phyloP scores from a whole-genome alignment of 2,329 filamentous ascomycete species.

The Penicillium sp. region DNA sequence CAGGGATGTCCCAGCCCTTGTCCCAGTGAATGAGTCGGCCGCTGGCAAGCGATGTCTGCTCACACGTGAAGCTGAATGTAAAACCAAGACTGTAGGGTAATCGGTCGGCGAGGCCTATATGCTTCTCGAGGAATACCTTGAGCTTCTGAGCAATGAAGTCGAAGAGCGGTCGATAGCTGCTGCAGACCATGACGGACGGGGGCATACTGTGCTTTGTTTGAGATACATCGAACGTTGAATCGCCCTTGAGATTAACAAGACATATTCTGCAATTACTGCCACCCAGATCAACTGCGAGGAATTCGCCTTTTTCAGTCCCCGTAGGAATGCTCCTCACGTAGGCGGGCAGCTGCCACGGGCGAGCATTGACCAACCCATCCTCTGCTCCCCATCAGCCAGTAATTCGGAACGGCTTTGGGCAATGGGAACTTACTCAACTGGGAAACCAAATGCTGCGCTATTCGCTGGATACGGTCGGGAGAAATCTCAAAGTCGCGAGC shows the following conservation, averaged over 20 bases:
- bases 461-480: constrained; percentile 14
- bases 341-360: constrained; percentile 26
- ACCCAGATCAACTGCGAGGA: constrained; percentile 28
- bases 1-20: constrained; percentile 31
- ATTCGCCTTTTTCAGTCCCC: constrained; percentile 24
- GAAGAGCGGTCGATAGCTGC: constrained; percentile 26
- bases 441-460: constrained; percentile 19
- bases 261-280: constrained; percentile 30
- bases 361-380: constrained; percentile 24
- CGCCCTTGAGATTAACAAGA: constrained; percentile 25
- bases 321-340: constrained; percentile 25
- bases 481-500: constrained; percentile 17
- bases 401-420: no score
- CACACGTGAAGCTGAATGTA: constrained; percentile 30
- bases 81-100: constrained; percentile 24
- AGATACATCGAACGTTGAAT: constrained; percentile 24
- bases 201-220: constrained; percentile 25
- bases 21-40: constrained; percentile 28
- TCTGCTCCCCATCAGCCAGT: constrained; percentile 8
- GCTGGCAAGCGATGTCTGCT: constrained; percentile 25
- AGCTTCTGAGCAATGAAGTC: constrained; percentile 25
- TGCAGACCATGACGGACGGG: constrained; percentile 22
- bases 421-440: constrained; percentile 18
- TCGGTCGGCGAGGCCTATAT: neutral
- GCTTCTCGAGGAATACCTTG: constrained; percentile 16